Evolutionary conservation across 305 asterid genomes (phyloP).

Genomic region (Rubia peregrina): DNA sequence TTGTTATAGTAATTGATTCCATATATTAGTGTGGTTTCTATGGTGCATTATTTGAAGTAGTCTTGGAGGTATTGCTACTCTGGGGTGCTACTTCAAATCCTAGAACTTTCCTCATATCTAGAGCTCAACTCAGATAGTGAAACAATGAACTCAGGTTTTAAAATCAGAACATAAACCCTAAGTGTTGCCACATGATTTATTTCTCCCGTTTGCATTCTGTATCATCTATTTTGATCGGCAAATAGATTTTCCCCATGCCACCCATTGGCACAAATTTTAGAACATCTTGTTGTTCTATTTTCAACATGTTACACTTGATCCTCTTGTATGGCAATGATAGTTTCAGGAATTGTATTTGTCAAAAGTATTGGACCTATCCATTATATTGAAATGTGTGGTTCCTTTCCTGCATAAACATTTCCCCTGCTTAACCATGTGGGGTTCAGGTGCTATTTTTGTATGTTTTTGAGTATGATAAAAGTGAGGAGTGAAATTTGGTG

Average conservation of each 20-base stretch:
- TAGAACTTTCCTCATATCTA: too few relatives aligned
- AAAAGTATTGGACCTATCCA: background rate
- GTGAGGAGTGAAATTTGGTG: background rate
- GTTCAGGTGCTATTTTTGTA: background rate
- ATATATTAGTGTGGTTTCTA: too few relatives aligned
- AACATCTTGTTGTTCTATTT: background rate
- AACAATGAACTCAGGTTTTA: too few relatives aligned
- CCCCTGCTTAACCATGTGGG: background rate
- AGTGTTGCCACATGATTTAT: conserved; percentile 17
- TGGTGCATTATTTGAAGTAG: too few relatives aligned
- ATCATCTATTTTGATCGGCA: conserved; percentile 16
- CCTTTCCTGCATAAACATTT: background rate
- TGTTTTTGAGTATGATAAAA: background rate
- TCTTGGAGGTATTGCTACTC: too few relatives aligned
- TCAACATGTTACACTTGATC: background rate
- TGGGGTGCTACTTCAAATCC: too few relatives aligned
- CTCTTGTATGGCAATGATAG: background rate
- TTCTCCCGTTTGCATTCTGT: conserved; percentile 27
- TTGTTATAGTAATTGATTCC: too few relatives aligned
- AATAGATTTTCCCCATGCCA: conserved; percentile 16
- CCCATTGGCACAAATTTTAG: conserved; percentile 9
- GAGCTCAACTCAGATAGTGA: too few relatives aligned
- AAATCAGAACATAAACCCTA: too few relatives aligned
- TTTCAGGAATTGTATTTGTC: conserved; percentile 6
- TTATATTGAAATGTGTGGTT: background rate